Conservation (phyloP, 306 rosid genomes). For the Begonia fuchsioides region DNA sequence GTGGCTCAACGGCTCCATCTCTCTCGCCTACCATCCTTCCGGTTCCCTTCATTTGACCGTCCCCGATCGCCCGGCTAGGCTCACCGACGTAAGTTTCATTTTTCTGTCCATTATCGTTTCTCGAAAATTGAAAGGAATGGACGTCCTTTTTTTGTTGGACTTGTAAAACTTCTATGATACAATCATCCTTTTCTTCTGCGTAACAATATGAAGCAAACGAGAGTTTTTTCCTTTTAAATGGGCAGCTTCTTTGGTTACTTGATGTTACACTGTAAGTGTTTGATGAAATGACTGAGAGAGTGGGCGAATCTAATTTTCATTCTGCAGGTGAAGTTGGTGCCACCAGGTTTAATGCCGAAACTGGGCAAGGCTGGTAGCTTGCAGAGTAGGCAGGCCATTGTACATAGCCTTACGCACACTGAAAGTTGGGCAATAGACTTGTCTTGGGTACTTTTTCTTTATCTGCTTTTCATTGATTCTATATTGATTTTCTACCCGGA, state of each 20-base stretch:
- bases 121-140: no score
- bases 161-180: no score
- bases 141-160: no score
- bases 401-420: slow-evolving; percentile 73
- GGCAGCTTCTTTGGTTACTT: not conserved
- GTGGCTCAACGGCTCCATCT: slow-evolving; percentile 55
- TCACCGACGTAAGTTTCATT: slow-evolving; percentile 18
- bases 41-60: slow-evolving; percentile 24
- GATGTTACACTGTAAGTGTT: slow-evolving; percentile 4
- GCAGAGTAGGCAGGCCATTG: slow-evolving; percentile 73
- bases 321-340: slow-evolving; percentile 53
- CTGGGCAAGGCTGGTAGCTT: slow-evolving; percentile 87
- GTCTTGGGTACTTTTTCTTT: slow-evolving; percentile 53
- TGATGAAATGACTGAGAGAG: slow-evolving; percentile 15
- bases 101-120: not conserved
- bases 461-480: not conserved
- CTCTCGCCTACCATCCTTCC: slow-evolving; percentile 31
- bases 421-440: slow-evolving; percentile 94
- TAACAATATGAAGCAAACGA: no score
- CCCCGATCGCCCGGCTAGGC: no score
- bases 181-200: no score
- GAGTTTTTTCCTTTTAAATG: not conserved
- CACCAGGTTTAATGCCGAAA: slow-evolving; percentile 78
- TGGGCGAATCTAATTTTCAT: not conserved
- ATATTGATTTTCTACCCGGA: no score